Evolutionary conservation across 2,329 filamentous ascomycete species (phyloP).

Genomic region (Aspergillus oerlinghausenensis): DNA sequence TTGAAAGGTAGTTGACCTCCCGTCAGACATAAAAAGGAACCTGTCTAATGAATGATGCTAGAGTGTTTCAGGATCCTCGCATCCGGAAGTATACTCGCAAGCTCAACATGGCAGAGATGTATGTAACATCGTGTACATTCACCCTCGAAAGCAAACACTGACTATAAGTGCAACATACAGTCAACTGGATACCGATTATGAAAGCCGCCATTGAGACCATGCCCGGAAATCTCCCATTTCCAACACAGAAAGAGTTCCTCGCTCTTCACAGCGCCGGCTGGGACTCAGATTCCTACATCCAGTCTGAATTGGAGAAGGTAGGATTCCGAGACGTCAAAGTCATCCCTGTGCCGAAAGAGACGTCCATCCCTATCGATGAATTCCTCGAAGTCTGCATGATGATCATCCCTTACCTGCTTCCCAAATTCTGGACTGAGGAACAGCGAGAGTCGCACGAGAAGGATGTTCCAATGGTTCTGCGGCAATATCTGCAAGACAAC

Average conservation of each 20-base stretch:
- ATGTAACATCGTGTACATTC: slow-evolving; percentile 1
- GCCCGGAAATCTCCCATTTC: slow-evolving; percentile 23
- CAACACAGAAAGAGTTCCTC: slow-evolving; percentile 18
- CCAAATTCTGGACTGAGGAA: slow-evolving; percentile 25
- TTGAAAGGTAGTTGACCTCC: slow-evolving; percentile 28
- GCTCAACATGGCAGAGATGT: slow-evolving; percentile 35
- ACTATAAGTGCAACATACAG: slow-evolving; percentile 5
- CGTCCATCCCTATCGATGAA: slow-evolving; percentile 10
- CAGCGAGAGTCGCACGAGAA: slow-evolving; percentile 21
- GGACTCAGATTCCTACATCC: slow-evolving; percentile 19
- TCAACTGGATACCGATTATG: slow-evolving; percentile 25
- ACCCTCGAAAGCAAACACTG: neutral
- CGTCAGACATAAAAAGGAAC: neutral
- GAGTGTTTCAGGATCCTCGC: slow-evolving; percentile 32
- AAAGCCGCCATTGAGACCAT: slow-evolving; percentile 22
- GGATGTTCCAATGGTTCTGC: slow-evolving; percentile 18
- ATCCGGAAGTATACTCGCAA: slow-evolving; percentile 30
- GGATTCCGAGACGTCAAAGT: slow-evolving; percentile 23
- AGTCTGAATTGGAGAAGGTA: slow-evolving; percentile 17
- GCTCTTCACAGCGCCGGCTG: slow-evolving; percentile 17
- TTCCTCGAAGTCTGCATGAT: slow-evolving; percentile 19
- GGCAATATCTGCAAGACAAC: slow-evolving; percentile 19
- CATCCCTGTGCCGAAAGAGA: slow-evolving; percentile 9
- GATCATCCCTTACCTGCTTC: slow-evolving; percentile 19
- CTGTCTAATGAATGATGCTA: slow-evolving; percentile 1